Base-by-base conservation (phyloP, 371 early-diverging fungal genomes). In the Syncephalastrum monosporum region DNA sequence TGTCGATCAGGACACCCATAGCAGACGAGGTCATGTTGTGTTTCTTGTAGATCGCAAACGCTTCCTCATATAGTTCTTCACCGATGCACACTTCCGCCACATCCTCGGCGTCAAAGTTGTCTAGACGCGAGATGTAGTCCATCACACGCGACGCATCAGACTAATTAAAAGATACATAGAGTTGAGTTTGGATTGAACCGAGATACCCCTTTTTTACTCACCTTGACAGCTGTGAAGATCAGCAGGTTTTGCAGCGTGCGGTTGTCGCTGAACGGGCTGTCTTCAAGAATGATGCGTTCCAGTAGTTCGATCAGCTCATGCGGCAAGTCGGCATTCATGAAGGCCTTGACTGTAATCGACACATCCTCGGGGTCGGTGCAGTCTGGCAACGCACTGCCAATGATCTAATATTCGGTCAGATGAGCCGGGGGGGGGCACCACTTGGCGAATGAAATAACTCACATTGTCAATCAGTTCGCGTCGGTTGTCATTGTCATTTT, bases 301-400 rank as follows among this genome's bases (percentile, higher is more conserved):
- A 99, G 73, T 6, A 99, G 81, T 72, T 94, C 97, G 63, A 98
- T 94, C 59, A 98, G 79, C 74, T 98, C 98, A 48, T 91, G 87
- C 15, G 97, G 95, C 33, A 98, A 82, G 53, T 93, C 90, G 41
- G 98, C 96, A 23, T 88, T 88, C 96, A 98, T 97, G 60, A 98
- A 98, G 1, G 97, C 97, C 78, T 96, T 97, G 59, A 98, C 99
- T 12, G 96, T 90, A 50, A 88, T 72, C 3, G 97, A 96, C 1
- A 98, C 97, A 72, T 97, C 96, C 70, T 98, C 99, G 27, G 98
- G 95, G 63, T 94, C 96, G 49, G 87, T 89, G 42, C 94, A 93
- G 65, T 97, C 99, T 21, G 95, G 93, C 27, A 97, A 81, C n/a
- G 94, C 96, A 24, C 91, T 88, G 12, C 84, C 90, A 8, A 91